phyloP scores from a whole-genome alignment of 345 rosid genomes.

The Combretum micranthum region DNA sequence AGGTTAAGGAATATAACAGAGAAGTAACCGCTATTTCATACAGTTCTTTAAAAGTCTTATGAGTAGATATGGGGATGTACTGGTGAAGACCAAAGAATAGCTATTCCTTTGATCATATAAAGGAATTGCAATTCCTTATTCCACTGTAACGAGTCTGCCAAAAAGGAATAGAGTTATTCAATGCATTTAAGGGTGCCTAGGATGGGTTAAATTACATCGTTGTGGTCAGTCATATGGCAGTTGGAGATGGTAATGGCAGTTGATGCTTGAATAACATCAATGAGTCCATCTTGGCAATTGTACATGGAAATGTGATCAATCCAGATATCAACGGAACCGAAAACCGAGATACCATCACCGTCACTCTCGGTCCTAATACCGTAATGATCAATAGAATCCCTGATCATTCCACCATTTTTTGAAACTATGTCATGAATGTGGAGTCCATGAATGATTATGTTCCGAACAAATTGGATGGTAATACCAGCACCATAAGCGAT shows the following conservation, averaged over 20 bases:
- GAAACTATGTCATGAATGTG: conserved; percentile 51
- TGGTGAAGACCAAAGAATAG: too few relatives aligned
- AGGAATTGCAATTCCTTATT: too few relatives aligned
- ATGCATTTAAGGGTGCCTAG: too few relatives aligned
- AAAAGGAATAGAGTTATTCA: too few relatives aligned
- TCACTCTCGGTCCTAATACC: conserved; percentile 57
- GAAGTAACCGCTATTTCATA: too few relatives aligned
- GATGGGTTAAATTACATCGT: conserved; percentile 31
- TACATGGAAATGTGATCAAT: conserved; percentile 78
- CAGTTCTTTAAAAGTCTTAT: too few relatives aligned
- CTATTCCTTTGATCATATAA: too few relatives aligned
- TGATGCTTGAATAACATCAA: conserved; percentile 64
- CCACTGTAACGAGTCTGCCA: too few relatives aligned
- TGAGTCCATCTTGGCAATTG: conserved; percentile 55
- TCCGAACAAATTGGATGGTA: conserved; percentile 46
- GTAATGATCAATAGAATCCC: conserved; percentile 48
- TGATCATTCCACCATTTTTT: conserved; percentile 42
- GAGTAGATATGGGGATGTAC: too few relatives aligned
- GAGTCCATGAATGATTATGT: conserved; percentile 60
- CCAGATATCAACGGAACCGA: conserved; percentile 59
- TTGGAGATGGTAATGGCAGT: conserved; percentile 80
- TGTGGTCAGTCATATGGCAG: conserved; percentile 70
- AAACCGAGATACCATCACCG: conserved; percentile 75
- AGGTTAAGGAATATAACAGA: too few relatives aligned
- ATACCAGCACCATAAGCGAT: conserved; percentile 61